Conservation (phyloP, 2,329 filamentous ascomycete species). For the Exophiala aquamarina region DNA sequence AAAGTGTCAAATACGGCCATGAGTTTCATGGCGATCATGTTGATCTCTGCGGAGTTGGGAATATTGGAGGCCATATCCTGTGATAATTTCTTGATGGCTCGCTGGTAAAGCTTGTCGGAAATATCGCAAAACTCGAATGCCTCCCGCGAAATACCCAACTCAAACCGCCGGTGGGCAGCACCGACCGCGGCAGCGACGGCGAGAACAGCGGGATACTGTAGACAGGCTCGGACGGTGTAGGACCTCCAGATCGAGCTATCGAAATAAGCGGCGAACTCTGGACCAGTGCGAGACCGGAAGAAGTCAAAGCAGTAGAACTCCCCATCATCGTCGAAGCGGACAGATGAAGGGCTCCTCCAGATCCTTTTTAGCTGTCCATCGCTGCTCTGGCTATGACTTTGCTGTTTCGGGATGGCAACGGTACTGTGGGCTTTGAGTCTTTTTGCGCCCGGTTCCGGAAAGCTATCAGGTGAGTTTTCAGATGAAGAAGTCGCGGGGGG, state of each 20-base stretch:
- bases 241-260: constrained; percentile 27
- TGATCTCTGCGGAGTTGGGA: constrained; percentile 22
- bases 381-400: constrained; percentile 18
- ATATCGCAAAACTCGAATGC: constrained; percentile 29
- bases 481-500: constrained; percentile 15
- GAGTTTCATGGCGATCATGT: constrained; percentile 25
- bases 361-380: constrained; percentile 29
- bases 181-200: constrained; percentile 24
- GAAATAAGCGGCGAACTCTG: constrained; percentile 28
- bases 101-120: constrained; percentile 22
- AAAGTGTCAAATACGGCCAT: constrained; percentile 28
- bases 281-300: constrained; percentile 33
- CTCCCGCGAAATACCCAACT: constrained; percentile 25
- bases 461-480: constrained; percentile 22
- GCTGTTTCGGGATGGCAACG: constrained; percentile 22
- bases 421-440: constrained; percentile 26
- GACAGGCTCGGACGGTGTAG: constrained; percentile 19
- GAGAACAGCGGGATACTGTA: constrained; percentile 25
- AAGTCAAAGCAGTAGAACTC: constrained; percentile 34
- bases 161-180: constrained; percentile 27
- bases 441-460: constrained; percentile 22
- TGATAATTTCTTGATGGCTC: constrained; percentile 17
- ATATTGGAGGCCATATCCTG: constrained; percentile 14
- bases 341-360: constrained; percentile 12
- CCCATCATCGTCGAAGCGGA: constrained; percentile 23